Base-by-base conservation (phyloP, 352 stramenopile species). In the Phytophthora multivora region DNA sequence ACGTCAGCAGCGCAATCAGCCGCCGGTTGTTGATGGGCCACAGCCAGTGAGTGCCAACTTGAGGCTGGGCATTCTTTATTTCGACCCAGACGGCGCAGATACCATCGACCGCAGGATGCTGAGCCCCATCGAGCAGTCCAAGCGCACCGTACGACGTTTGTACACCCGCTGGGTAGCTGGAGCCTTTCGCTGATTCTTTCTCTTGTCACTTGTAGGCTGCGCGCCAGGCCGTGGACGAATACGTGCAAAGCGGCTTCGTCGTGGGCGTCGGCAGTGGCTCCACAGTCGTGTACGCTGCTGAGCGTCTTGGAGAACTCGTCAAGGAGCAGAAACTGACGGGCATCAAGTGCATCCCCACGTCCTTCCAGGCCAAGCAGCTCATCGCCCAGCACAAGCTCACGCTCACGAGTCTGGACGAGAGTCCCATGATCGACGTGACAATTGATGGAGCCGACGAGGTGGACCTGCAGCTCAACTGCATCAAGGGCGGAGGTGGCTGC, bases 401-500 rank as follows among this genome's bases (percentile, higher is more conserved):
- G 52, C 71, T 96, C 48, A 91, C 80, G 19, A 93, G 88, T 68
- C 73, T 96, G 54, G 86, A 94, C 60, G 80, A 89, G 54, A 68
- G 81, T 51, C 82, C 87, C 26, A 83, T 93, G 61, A 95, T 99
- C 42, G 97, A 99, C 81, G 96, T 99, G 60, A 97, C 97, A 31
- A 99, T 99, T 70, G 97, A 99, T 82, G 97, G 97, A 42, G 97
- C 97, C 12, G 97, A 99, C 77, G 96, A 99, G 71, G 97, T 99
- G 48, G 97, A 99, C 71, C 48, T 73, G n/a, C 84, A 97, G 55
- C 84, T 99, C 45, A 99, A 99, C 79, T 95, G 98, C 68, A 98
- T 99, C 55, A 99, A 99, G 78, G 97, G 97, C 45, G 96, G 97
- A 31, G 97, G 97, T 60, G 97, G 88, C 51, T 98, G 97, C 53